Percentiles rank a stretch among this genome's conserved stretches.
Conservation (phyloP, 768 basidiomycete species). For the Lepiota venenata region DNA sequence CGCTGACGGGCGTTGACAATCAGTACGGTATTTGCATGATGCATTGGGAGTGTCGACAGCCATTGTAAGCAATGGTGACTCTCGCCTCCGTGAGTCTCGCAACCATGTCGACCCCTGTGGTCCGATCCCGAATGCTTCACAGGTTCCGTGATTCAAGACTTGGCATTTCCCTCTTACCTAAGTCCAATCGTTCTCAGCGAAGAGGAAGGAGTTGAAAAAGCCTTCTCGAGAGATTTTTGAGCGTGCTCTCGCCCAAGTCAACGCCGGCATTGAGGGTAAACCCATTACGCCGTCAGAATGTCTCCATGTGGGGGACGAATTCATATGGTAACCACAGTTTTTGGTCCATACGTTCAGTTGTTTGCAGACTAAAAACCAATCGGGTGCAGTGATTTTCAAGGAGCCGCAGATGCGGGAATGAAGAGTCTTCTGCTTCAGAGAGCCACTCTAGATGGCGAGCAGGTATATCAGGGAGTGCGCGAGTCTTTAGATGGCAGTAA, state of each 20-base stretch:
- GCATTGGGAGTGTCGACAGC: slow-evolving; percentile 46
- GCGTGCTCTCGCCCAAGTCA: slow-evolving; percentile 33
- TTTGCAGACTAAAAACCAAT: neutral
- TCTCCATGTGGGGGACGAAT: slow-evolving; percentile 76
- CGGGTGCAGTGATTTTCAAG: slow-evolving; percentile 59
- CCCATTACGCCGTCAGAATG: slow-evolving; percentile 38
- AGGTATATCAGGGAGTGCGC: slow-evolving; percentile 38
- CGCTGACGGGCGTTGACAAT: neutral
- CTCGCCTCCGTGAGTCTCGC: slow-evolving; percentile 56
- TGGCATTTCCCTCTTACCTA: slow-evolving; percentile 48
- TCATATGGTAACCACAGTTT: slow-evolving; percentile 47
- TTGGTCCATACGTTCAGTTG: neutral
- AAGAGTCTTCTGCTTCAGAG: slow-evolving; percentile 56
- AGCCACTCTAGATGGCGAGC: slow-evolving; percentile 42
- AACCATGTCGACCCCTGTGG: neutral
- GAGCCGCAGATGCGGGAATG: slow-evolving; percentile 53
- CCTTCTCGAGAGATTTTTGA: slow-evolving; percentile 59
- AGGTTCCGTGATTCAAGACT: slow-evolving; percentile 57
- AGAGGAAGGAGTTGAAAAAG: slow-evolving; percentile 66
- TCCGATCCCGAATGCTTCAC: neutral
- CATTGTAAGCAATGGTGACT: slow-evolving; percentile 71
- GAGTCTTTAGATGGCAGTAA: slow-evolving; percentile 34
- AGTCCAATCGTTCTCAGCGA: slow-evolving; percentile 66
- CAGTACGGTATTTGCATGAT: slow-evolving; percentile 45
- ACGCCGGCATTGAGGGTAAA: slow-evolving; percentile 13